A percentile compares a stretch with the other conserved stretches of the same genome.
Evolutionary conservation across 768 basidiomycete species (phyloP).

Genomic region (Pisolithus orientalis): DNA sequence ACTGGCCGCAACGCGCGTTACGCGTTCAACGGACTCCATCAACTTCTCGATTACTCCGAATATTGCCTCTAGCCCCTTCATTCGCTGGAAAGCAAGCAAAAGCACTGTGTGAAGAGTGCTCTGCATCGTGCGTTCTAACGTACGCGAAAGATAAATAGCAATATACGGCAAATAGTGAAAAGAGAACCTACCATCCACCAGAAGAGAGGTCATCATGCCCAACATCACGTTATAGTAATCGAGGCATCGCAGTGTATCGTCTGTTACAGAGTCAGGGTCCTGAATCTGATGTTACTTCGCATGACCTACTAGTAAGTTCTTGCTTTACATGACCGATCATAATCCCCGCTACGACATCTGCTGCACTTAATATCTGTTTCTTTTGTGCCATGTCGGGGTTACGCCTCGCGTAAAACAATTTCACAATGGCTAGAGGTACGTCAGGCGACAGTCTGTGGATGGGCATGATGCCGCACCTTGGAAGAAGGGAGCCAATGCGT

Average conservation of each 20-base stretch:
- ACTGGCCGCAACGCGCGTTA: slow-evolving; percentile 44
- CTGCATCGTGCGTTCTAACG: slow-evolving; percentile 65
- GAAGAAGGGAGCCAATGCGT: slow-evolving; percentile 74
- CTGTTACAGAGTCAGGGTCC: slow-evolving; percentile 15
- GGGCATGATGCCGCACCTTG: slow-evolving; percentile 52
- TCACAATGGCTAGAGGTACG: slow-evolving; percentile 60
- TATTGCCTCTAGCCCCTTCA: slow-evolving; percentile 66
- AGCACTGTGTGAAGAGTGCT: slow-evolving; percentile 80
- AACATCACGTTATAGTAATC: slow-evolving; percentile 53
- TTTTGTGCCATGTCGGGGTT: slow-evolving; percentile 70
- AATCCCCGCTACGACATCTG: slow-evolving; percentile 62
- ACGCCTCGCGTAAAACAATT: slow-evolving; percentile 78
- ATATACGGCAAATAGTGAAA: background rate
- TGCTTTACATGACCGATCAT: slow-evolving; percentile 64
- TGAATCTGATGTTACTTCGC: slow-evolving; percentile 8
- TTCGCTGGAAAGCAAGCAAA: slow-evolving; percentile 64
- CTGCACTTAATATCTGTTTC: slow-evolving; percentile 68
- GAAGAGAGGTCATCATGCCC: slow-evolving; percentile 41
- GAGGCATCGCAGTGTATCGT: slow-evolving; percentile 37
- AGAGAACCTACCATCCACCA: slow-evolving; percentile 50
- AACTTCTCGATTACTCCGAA: slow-evolving; percentile 51
- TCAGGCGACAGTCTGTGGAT: background rate
- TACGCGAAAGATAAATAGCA: background rate
- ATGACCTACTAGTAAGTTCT: slow-evolving; percentile 44
- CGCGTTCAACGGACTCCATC: slow-evolving; percentile 48